phyloP scores from a whole-genome alignment of 2,329 filamentous ascomycete genomes.

The Aspergillus pseudonomiae region DNA sequence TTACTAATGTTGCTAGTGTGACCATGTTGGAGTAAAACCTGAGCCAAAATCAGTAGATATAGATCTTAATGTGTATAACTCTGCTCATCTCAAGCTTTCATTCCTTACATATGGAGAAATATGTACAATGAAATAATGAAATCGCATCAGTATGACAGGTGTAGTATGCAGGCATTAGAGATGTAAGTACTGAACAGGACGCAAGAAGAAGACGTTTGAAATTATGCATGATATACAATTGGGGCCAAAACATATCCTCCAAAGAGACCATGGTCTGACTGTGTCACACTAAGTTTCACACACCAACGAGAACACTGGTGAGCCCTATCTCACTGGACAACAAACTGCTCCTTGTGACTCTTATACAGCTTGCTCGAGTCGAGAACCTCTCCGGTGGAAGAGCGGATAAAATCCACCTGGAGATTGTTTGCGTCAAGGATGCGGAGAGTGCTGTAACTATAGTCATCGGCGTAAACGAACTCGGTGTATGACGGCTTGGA shows the following conservation, averaged over 20 bases:
- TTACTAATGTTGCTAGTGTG: too few species aligned
- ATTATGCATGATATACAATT: not conserved
- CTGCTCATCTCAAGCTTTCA: not conserved
- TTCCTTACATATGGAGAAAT: not conserved
- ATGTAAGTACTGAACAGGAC: not conserved
- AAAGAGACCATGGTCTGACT: not conserved
- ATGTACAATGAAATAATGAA: not conserved
- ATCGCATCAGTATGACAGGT: not conserved
- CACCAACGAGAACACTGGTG: not conserved
- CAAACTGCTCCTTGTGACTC: slow-evolving; percentile 50
- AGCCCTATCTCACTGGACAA: slow-evolving; percentile 49
- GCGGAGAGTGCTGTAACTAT: slow-evolving; percentile 54
- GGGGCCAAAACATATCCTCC: too few species aligned
- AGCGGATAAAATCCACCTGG: slow-evolving; percentile 56
- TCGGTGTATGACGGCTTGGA: slow-evolving; percentile 47
- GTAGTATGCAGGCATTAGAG: not conserved
- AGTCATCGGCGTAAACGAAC: slow-evolving; percentile 45
- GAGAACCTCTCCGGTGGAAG: slow-evolving; percentile 52
- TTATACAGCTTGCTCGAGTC: slow-evolving; percentile 56
- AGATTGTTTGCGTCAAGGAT: slow-evolving; percentile 52
- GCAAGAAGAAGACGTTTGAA: not conserved
- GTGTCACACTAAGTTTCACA: not conserved
- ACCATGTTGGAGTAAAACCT: not conserved
- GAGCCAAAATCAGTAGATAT: not conserved
- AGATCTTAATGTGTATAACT: not conserved